Evolutionary conservation across 2,329 filamentous ascomycete species (phyloP).

Genomic region (Alternaria triticina): DNA sequence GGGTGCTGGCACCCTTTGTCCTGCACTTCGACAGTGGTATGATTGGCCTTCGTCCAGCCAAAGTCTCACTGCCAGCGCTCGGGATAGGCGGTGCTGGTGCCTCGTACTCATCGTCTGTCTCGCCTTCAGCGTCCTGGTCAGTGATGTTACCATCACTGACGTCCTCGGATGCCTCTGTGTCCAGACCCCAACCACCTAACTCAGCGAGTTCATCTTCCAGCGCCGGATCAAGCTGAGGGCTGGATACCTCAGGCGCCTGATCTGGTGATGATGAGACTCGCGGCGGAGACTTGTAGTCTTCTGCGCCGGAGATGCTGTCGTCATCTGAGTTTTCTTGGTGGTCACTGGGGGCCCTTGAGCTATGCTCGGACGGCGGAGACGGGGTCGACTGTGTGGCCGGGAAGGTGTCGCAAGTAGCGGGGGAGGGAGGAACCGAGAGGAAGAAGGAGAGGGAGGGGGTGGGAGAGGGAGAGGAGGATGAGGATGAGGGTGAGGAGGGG

Average conservation of each 20-base stretch:
- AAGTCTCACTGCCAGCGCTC: not conserved
- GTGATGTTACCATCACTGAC: not conserved
- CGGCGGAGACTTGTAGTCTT: not conserved
- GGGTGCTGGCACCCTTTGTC: not conserved
- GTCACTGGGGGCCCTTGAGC: not conserved
- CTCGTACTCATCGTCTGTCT: not conserved
- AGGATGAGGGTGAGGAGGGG: not conserved
- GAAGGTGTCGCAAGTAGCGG: not conserved
- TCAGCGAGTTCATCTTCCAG: not conserved
- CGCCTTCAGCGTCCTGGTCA: conserved; percentile 1
- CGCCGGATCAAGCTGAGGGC: not conserved
- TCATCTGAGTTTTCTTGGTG: not conserved
- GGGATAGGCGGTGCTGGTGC: not conserved
- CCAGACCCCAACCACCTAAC: not conserved
- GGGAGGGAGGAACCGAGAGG: not conserved
- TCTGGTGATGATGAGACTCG: not conserved
- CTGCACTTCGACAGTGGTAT: not conserved
- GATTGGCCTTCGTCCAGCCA: not conserved
- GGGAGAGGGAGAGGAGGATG: not conserved
- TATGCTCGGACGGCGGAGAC: not conserved
- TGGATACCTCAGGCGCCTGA: conserved; percentile 1
- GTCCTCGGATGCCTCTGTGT: not conserved
- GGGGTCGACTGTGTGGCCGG: not conserved
- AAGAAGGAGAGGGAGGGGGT: not conserved
- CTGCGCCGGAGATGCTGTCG: not conserved